phyloP scores from a whole-genome alignment of 148 eudicot genomes.

The Heliamphora exappendiculata region DNA sequence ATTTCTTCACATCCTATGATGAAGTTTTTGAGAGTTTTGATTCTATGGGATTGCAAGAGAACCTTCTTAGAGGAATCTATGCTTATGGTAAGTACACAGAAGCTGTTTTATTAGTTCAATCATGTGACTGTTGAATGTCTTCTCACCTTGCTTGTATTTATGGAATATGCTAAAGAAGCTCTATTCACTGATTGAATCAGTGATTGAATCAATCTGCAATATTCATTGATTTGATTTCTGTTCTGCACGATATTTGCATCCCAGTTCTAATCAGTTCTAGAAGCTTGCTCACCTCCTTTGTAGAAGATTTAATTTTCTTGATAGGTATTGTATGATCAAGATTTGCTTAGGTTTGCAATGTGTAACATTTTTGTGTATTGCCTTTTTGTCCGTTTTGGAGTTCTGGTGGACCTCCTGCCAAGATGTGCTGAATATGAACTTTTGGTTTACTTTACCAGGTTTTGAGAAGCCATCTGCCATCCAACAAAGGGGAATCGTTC shows the following conservation, averaged over 20 bases:
- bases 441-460: constrained; percentile 30
- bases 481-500: constrained; percentile 62
- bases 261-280: no score
- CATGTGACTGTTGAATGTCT: background rate
- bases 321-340: background rate
- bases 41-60: constrained; percentile 36
- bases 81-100: constrained; percentile 20
- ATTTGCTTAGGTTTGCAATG: background rate
- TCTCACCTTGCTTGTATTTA: no score
- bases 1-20: constrained; percentile 24
- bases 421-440: background rate
- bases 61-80: constrained; percentile 36
- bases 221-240: no score
- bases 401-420: background rate
- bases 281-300: background rate
- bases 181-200: background rate
- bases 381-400: background rate
- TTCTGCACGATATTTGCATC: no score
- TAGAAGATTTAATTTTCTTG: background rate
- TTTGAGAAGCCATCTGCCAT: constrained; percentile 69
- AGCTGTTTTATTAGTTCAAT: background rate
- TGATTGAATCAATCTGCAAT: background rate
- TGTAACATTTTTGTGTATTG: background rate
- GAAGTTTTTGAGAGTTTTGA: constrained; percentile 36
- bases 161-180: background rate